phyloP scores from a whole-genome alignment of 441 rosid species.

The Hura crepitans region DNA sequence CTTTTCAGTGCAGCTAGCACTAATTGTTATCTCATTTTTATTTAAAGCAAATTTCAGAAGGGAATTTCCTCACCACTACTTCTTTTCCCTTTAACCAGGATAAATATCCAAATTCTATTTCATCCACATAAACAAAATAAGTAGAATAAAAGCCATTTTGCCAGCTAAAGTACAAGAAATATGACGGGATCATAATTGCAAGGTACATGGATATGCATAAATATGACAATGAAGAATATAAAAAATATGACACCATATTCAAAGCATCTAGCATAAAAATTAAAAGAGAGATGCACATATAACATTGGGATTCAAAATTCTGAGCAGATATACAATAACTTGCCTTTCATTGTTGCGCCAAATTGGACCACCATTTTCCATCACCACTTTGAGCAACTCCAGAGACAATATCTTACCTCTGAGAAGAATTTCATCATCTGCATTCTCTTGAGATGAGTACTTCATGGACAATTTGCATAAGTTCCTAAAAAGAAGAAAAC shows the following conservation, averaged over 20 bases:
- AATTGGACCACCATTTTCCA: slow-evolving; percentile 73
- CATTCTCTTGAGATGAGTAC: slow-evolving; percentile 76
- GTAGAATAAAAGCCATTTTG: not conserved
- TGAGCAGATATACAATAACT: slow-evolving; percentile 24
- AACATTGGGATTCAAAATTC: not conserved
- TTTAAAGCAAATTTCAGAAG: not conserved
- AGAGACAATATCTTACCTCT: slow-evolving; percentile 87
- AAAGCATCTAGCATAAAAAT: not conserved
- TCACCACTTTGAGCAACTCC: slow-evolving; percentile 78
- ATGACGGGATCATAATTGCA: not conserved
- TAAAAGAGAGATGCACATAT: not conserved
- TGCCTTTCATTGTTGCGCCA: slow-evolving; percentile 86
- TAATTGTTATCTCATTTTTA: not conserved
- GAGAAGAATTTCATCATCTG: slow-evolving; percentile 87
- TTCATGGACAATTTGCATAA: slow-evolving; percentile 91
- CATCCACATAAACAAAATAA: not conserved
- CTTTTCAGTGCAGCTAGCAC: not conserved
- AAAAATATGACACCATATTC: not conserved
- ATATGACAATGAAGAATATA: not conserved
- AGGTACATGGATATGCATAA: not conserved
- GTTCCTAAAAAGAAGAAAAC: slow-evolving; percentile 73
- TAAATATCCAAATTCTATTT: not conserved
- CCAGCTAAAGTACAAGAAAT: not conserved
- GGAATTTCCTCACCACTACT: not conserved
- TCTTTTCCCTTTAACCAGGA: not conserved